These are phyloP conservation scores for Trypanosoma vivax DNA, from an alignment of 208 protist genomes.

Conservation along the genomic window DNA sequence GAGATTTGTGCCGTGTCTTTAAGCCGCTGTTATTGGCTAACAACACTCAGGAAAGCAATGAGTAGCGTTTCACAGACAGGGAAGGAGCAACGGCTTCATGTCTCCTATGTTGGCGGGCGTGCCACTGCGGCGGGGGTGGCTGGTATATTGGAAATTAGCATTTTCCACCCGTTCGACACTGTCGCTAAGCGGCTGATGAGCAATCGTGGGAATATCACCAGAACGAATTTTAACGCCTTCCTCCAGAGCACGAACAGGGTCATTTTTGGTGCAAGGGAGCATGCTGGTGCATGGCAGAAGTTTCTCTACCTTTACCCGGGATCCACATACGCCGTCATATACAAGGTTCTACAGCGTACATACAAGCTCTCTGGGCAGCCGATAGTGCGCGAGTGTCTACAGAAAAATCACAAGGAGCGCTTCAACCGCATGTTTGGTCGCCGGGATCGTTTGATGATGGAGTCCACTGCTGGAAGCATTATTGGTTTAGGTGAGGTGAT, in stretches of 20 bases:
- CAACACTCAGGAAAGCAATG: not conserved
- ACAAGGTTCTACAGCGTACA: slow-evolving; percentile 89
- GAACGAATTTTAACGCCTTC: slow-evolving; percentile 31
- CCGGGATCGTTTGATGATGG: slow-evolving; percentile 53
- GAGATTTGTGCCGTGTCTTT: too few relatives aligned
- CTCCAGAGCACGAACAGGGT: slow-evolving; percentile 61
- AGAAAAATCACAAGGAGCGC: slow-evolving; percentile 25
- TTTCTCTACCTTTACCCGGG: slow-evolving; percentile 85
- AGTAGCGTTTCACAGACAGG: not conserved
- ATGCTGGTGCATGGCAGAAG: slow-evolving; percentile 45
- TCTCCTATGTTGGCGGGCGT: slow-evolving; percentile 24
- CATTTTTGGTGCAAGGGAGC: slow-evolving; percentile 73
- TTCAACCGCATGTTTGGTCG: slow-evolving; percentile 54
- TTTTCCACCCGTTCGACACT: slow-evolving; percentile 90
- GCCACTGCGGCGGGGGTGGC: slow-evolving; percentile 61
- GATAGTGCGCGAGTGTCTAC: slow-evolving; percentile 67
- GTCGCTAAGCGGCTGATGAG: slow-evolving; percentile 85
- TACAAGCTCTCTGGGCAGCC: slow-evolving; percentile 92
- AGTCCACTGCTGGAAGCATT: slow-evolving; percentile 75
- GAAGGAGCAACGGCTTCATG: not conserved
- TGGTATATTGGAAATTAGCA: slow-evolving; percentile 74
- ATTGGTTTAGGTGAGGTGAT: slow-evolving; percentile 87
- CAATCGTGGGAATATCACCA: slow-evolving; percentile 53
- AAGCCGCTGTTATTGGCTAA: too few relatives aligned
- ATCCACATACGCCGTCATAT: slow-evolving; percentile 78